Conservation (phyloP, 345 rosid genomes). For the Cardamine occulta region DNA sequence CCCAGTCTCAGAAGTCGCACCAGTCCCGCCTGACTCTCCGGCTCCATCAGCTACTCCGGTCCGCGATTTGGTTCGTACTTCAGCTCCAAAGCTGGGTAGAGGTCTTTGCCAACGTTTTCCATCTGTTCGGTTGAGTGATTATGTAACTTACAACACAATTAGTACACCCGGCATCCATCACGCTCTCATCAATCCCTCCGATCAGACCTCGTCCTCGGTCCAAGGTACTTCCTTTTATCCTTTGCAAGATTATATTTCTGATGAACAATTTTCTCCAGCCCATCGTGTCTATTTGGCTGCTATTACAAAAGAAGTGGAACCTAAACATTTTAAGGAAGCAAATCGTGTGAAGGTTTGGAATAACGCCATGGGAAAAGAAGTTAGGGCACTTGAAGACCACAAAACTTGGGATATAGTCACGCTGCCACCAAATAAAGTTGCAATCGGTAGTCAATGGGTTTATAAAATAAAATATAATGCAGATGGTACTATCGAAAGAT, state of each 20-base stretch:
- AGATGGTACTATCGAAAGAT: not conserved
- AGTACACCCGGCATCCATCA: too few relatives aligned
- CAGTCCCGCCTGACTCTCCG: too few relatives aligned
- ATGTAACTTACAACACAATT: not conserved
- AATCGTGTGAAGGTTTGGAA: not conserved
- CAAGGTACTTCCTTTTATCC: not conserved
- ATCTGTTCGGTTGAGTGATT: not conserved
- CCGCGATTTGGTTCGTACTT: too few relatives aligned
- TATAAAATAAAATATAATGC: not conserved
- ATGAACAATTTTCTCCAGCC: not conserved
- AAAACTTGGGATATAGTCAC: not conserved
- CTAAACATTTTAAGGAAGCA: not conserved
- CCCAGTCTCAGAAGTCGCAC: too few relatives aligned
- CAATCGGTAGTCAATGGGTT: not conserved
- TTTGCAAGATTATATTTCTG: not conserved
- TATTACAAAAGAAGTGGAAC: not conserved
- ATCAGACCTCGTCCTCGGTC: not conserved
- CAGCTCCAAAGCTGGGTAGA: too few relatives aligned
- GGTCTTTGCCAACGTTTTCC: fast-evolving
- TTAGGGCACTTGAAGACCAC: not conserved
- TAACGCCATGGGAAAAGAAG: not conserved
- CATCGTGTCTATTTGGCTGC: not conserved
- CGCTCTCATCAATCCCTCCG: not conserved
- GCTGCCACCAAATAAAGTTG: not conserved
- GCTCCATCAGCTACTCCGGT: too few relatives aligned